Evolutionary conservation across 106 monocot species (phyloP).

Genomic region (Phalaenopsis aphrodite): DNA sequence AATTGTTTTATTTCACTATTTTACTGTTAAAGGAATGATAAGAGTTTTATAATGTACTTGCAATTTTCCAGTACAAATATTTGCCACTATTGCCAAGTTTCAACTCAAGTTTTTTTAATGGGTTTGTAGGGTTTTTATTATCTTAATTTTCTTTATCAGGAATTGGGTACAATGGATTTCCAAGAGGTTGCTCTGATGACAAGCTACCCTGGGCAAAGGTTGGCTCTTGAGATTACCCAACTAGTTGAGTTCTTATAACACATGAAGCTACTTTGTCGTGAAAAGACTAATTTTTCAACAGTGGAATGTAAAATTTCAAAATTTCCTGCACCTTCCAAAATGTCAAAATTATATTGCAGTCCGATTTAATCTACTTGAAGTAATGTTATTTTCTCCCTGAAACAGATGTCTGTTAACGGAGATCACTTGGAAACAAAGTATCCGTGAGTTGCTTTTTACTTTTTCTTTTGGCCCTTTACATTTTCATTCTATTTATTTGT

Average conservation of each 20-base stretch:
- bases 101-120: background rate
- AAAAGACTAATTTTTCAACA: background rate
- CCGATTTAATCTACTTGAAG: background rate
- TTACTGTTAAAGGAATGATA: background rate
- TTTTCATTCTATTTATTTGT: background rate
- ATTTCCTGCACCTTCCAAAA: background rate
- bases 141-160: slow-evolving; percentile 33
- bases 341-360: background rate
- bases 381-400: slow-evolving; percentile 11
- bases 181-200: slow-evolving; percentile 96
- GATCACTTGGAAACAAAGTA: slow-evolving; percentile 86
- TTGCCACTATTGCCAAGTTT: background rate
- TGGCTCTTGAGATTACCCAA: slow-evolving; percentile 2
- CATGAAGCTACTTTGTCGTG: background rate
- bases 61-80: background rate
- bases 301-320: background rate
- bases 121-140: background rate
- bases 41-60: background rate
- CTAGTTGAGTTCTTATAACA: background rate
- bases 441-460: slow-evolving; percentile 51
- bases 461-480: background rate
- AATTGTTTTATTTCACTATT: background rate
- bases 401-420: slow-evolving; percentile 72
- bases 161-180: slow-evolving; percentile 97
- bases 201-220: slow-evolving; percentile 99